Evolutionary conservation across 2,329 filamentous ascomycete genomes (phyloP).

Genomic region (Fusarium sp.): DNA sequence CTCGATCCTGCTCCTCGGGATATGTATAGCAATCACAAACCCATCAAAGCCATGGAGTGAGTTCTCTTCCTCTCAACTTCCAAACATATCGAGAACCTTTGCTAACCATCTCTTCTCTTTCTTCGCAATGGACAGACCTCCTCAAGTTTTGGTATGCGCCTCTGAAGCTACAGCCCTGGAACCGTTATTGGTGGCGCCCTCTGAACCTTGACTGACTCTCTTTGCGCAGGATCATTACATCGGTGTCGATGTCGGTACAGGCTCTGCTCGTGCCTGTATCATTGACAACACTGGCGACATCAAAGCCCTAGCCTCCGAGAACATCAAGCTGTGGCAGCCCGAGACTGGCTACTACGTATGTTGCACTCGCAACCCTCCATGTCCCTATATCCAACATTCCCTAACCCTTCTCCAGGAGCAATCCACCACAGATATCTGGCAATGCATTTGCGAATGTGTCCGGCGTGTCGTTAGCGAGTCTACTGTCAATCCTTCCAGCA

Average conservation of each 20-base stretch:
- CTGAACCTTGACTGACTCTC: conserved; percentile 29
- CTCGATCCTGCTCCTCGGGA: conserved; percentile 24
- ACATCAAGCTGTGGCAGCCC: conserved; percentile 85
- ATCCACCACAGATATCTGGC: conserved; percentile 98
- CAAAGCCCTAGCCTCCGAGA: conserved; percentile 77
- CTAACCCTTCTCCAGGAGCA: conserved; percentile 74
- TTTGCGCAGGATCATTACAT: conserved; percentile 70
- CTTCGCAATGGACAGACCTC: conserved; percentile 51
- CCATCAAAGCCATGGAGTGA: conserved; percentile 56
- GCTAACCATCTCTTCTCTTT: conserved; percentile 26
- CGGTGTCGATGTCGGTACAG: conserved; percentile 96
- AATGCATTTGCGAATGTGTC: conserved; percentile 90
- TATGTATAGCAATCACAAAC: conserved; percentile 55
- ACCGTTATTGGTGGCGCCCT: conserved; percentile 17
- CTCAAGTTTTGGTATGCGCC: conserved; percentile 51
- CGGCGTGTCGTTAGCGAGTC: conserved; percentile 85
- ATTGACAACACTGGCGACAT: conserved; percentile 94
- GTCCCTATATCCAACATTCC: neutral
- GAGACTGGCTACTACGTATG: conserved; percentile 79
- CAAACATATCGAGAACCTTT: conserved; percentile 3
- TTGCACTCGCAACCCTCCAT: neutral
- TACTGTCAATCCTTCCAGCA: conserved; percentile 77
- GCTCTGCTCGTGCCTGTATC: conserved; percentile 94
- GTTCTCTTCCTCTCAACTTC: conserved; percentile 32
- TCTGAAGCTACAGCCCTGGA: neutral